A percentile compares a stretch with the other conserved stretches of the same genome.
Evolutionary conservation across 768 basidiomycete genomes (phyloP).

Genomic region (Grammothele lineata): DNA sequence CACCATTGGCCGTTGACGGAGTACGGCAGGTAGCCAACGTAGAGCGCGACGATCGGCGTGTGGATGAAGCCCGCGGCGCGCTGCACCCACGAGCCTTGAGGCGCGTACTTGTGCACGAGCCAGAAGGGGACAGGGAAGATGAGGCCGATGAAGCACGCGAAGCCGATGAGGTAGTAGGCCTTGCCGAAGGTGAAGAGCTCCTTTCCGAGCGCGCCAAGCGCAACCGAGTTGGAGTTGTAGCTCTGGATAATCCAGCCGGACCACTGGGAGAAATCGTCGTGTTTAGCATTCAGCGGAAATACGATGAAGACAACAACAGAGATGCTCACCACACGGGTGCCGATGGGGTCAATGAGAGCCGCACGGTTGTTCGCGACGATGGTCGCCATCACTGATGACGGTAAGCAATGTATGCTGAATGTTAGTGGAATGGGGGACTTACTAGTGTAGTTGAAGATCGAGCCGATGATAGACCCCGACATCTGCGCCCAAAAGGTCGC

Average conservation of each 20-base stretch:
- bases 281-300: no score
- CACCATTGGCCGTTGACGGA: conserved; percentile 54
- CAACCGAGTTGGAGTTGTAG: conserved; percentile 51
- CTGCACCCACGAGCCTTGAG: conserved; percentile 29
- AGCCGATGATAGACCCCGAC: conserved; percentile 47
- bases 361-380: conserved; percentile 44
- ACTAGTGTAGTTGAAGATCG: conserved; percentile 51
- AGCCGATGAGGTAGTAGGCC: conserved; percentile 43
- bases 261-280: conserved; percentile 31
- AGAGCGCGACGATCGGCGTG: conserved; percentile 40
- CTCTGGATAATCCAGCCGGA: conserved; percentile 51
- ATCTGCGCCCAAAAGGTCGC: conserved; percentile 46
- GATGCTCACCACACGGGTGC: conserved; percentile 39
- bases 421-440: conserved; percentile 7
- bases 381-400: conserved; percentile 46
- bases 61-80: conserved; percentile 39
- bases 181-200: conserved; percentile 49
- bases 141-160: conserved; percentile 49
- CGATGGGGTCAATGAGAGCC: conserved; percentile 43
- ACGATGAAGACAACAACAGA: not conserved
- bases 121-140: conserved; percentile 47
- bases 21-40: conserved; percentile 39
- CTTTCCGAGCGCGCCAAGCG: conserved; percentile 50
- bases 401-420: no score
- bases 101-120: conserved; percentile 36